phyloP scores from a whole-genome alignment of 176 grass and related monocot genomes.

The Coix lacrymajobi region DNA sequence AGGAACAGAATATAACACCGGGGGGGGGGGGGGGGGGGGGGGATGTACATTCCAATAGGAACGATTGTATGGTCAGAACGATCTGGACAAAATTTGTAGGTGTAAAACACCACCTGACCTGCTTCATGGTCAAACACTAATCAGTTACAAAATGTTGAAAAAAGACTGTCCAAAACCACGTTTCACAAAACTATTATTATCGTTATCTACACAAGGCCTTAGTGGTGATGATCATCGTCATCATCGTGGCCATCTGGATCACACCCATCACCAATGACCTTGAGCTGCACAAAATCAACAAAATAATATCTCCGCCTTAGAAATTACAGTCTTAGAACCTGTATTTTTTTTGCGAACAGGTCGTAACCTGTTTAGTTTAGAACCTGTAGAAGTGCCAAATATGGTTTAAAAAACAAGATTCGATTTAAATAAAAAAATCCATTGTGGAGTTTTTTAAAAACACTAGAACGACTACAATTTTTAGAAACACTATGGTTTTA shows the following conservation, averaged over 20 bases:
- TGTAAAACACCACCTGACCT: conserved; percentile 29
- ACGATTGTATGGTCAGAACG: background rate
- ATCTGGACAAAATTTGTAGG: conserved; percentile 32
- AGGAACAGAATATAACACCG: background rate
- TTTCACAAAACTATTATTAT: conserved; percentile 40
- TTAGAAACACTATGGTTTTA: no score
- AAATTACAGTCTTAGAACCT: no score
- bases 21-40: no score
- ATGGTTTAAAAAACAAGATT: no score
- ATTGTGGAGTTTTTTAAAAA: no score
- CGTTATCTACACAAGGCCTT: conserved; percentile 1
- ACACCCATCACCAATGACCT: conserved; percentile 85
- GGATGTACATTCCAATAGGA: conserved; percentile 17
- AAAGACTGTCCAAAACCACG: conserved; percentile 28
- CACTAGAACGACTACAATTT: no score
- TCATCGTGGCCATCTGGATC: conserved; percentile 61
- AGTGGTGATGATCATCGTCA: conserved; percentile 56
- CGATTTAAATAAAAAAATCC: no score
- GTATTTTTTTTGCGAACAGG: no score
- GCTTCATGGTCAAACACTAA: conserved; percentile 39
- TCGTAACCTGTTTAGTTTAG: no score
- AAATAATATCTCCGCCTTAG: background rate
- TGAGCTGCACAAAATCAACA: conserved; percentile 52
- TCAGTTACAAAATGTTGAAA: conserved; percentile 20
- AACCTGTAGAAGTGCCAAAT: no score